Evolutionary conservation across 495 filamentous ascomycete species (phyloP), one percentile per base, ranked within the genome.

Genomic region (Gamarada debralockiae): DNA sequence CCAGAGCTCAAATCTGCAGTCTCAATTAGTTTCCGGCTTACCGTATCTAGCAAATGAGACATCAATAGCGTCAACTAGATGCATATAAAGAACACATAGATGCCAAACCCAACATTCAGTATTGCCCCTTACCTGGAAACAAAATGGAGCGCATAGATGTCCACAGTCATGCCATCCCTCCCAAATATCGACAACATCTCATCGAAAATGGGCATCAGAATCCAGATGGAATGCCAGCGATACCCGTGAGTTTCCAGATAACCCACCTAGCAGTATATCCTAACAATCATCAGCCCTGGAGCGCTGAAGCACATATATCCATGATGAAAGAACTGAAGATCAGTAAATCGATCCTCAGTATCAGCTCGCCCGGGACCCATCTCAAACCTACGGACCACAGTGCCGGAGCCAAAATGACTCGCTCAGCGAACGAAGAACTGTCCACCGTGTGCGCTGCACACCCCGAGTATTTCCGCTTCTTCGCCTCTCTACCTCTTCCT

Each of bases 401-500:
- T 4, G 53, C 65, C 18, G 72, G 59, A 5, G 48, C 55, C 1
- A 34, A 45, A 0, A 45, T 81, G 3, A 69, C 71, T 7, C 56
- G 68, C 7, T 43, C 44, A 17, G 52, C 55, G 24, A 73, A 80
- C 58, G 55, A 69, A 2, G 73, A 68, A 52, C 70, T 69, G 40
- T 64, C 73, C 0, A 61, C 65, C 15, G 54, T 77, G 13, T 73
- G 70, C 31, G 21, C 50, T 0, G 41, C 60, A 8, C 48, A 72
- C 51, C 72, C 72, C 3, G 46, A 61, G 6, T 61, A 65, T 2
- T 73, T 80, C 43, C 66, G 69, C 0, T 78, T 70, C 62, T 81
- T 70, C 36, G 77, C 77, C 0, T 74, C 69, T 4, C 60, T 80
- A 6, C 76, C 77, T 2, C 57, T 80, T 2, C 75, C 76, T 6